A percentile compares a stretch with the other conserved stretches of the same genome.
phyloP scores from a whole-genome alignment of 768 basidiomycete genomes.

The Favolaschia claudopus region DNA sequence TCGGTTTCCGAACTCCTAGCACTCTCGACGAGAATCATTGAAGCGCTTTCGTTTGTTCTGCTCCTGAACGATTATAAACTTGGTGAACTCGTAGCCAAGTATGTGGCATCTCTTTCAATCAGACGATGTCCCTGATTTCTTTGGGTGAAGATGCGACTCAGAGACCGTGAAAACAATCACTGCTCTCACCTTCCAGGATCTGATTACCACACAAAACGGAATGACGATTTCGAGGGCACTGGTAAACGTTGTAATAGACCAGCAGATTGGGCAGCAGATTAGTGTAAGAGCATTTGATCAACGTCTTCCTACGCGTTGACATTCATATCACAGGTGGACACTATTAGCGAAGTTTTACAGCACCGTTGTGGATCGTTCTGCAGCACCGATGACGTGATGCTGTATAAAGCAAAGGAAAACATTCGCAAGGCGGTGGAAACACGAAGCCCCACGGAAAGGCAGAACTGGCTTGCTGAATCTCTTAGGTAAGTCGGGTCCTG shows the following conservation, averaged over 20 bases:
- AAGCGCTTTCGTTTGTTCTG: slow-evolving; percentile 93
- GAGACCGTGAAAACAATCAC: slow-evolving; percentile 75
- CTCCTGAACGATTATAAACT: slow-evolving; percentile 92
- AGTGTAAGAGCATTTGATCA: slow-evolving; percentile 62
- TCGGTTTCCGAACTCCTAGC: slow-evolving; percentile 81
- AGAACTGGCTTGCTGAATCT: slow-evolving; percentile 85
- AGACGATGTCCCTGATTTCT: slow-evolving; percentile 11
- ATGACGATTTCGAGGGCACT: slow-evolving; percentile 88
- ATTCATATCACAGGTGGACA: slow-evolving; percentile 77
- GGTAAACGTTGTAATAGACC: slow-evolving; percentile 96
- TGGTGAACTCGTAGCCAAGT: slow-evolving; percentile 85
- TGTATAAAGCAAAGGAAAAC: slow-evolving; percentile 97
- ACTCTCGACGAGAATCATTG: slow-evolving; percentile 85
- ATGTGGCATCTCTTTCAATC: slow-evolving; percentile 36
- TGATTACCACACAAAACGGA: slow-evolving; percentile 87
- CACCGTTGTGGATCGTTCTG: slow-evolving; percentile 97
- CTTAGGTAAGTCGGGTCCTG: slow-evolving; percentile 62
- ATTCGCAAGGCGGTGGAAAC: slow-evolving; percentile 90
- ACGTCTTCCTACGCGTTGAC: slow-evolving; percentile 21
- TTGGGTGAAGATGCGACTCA: slow-evolving; percentile 66
- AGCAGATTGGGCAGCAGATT: slow-evolving; percentile 96
- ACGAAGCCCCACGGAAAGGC: slow-evolving; percentile 73
- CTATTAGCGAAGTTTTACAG: slow-evolving; percentile 94
- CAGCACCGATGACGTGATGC: slow-evolving; percentile 96
- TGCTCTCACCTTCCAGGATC: slow-evolving; percentile 81